phyloP scores from a whole-genome alignment of 73 alveolate genomes.

The Effrenium voratum region DNA sequence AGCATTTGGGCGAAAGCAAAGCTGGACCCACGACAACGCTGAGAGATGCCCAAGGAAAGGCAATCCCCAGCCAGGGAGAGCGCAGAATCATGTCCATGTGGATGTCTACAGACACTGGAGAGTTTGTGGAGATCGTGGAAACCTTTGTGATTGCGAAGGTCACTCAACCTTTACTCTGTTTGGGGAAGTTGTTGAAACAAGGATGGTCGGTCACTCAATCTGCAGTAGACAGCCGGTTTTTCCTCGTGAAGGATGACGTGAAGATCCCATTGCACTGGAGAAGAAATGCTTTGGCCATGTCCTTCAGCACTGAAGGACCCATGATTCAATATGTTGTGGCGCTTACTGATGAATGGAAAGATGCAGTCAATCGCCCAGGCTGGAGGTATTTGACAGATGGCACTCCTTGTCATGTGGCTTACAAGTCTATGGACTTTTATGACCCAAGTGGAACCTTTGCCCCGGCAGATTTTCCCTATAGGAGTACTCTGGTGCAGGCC shows the following conservation, averaged over 20 bases:
- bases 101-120: background rate
- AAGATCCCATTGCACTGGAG: background rate
- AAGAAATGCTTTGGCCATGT: background rate
- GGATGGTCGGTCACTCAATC: background rate
- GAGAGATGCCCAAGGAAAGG: constrained; percentile 8
- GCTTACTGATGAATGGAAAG: background rate
- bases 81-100: background rate
- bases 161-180: background rate
- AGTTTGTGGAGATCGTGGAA: background rate
- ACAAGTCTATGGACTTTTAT: background rate
- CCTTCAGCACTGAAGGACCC: background rate
- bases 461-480: background rate
- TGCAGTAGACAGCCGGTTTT: background rate
- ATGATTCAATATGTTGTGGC: background rate
- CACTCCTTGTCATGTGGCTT: background rate
- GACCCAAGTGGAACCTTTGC: background rate
- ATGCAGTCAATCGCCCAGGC: background rate
- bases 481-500: background rate
- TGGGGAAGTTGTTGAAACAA: background rate
- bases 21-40: background rate
- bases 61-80: background rate
- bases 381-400: background rate
- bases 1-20: background rate
- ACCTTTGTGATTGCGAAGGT: background rate
- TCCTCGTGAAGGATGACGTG: background rate